Percentiles rank a stretch among this genome's conserved stretches.
These are phyloP conservation scores for Ustilago lituana DNA, from an alignment of 1,284 basidiomycete species.

Conservation along the genomic window DNA sequence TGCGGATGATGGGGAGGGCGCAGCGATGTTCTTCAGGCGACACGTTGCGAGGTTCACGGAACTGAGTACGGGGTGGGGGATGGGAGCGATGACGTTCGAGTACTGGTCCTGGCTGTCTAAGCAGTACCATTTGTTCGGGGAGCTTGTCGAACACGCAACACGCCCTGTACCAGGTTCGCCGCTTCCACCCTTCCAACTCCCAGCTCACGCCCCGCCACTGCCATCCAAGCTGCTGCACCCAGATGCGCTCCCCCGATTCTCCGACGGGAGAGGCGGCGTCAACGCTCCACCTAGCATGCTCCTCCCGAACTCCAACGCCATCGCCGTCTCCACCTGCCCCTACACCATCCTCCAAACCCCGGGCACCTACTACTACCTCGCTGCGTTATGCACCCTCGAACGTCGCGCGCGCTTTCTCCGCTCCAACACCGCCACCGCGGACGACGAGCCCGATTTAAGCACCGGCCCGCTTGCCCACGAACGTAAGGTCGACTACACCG, in stretches of 20 bases:
- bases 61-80: conserved; percentile 90
- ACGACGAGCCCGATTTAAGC: conserved; percentile 6
- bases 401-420: conserved; percentile 38
- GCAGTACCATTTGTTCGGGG: conserved; percentile 71
- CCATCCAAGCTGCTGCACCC: conserved; percentile 49
- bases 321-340: conserved; percentile 22
- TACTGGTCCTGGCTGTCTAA: conserved; percentile 96
- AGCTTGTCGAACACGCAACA: conserved; percentile 51
- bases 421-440: conserved; percentile 2
- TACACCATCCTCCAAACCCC: conserved; percentile 23
- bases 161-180: conserved; percentile 17
- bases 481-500: conserved; percentile 52
- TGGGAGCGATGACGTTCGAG: conserved; percentile 95
- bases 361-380: conserved; percentile 54
- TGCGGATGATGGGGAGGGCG: conserved; percentile 77
- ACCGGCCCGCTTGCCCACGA: conserved; percentile 49
- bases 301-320: conserved; percentile 41
- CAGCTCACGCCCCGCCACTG: conserved; percentile 44
- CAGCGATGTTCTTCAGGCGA: conserved; percentile 79
- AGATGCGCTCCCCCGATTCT: conserved; percentile 22
- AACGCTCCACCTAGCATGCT: conserved; percentile 32
- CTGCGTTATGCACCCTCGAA: conserved; percentile 58
- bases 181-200: conserved; percentile 38
- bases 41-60: conserved; percentile 87
- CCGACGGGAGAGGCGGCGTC: conserved; percentile 16